Evolutionary conservation across 2,329 filamentous ascomycete genomes (phyloP), one percentile per base, ranked within the genome.

Genomic region (Neurospora crassa): DNA sequence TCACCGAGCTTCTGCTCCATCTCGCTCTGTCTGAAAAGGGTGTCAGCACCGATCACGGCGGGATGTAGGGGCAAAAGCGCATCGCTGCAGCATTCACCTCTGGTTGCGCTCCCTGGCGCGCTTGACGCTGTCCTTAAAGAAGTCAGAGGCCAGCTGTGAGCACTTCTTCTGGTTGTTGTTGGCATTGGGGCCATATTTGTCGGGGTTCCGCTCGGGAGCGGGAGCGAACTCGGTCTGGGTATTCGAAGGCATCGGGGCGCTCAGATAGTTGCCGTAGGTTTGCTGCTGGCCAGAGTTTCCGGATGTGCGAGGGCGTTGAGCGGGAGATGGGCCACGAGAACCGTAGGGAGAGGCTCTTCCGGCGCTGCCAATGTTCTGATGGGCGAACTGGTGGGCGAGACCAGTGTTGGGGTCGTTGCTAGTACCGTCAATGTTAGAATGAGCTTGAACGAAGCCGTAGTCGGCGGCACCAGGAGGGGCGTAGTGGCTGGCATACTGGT

Each of bases 71-170:
- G 69, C 68, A 71, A 63, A 41, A 40, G 37, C 18, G 16, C 24
- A 10, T 12, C 18, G 24, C 12, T 14, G 29, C 47, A 34, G 29
- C 20, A 79, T 87, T 77, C 83, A 97, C 94, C 94, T 92, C 81
- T 96, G 90, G 81, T 99, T 99, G 72, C 96, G 90, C 83, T 98
- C 96, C 76, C 95, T 89, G 69, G 96, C 96, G 77, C 96, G 90
- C 85, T 97, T 95, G 71, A 99, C 96, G 80, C 95, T 98, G 82
- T 99, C 95, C 83, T 97, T 96, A 89, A 98, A 99, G 85, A 98
- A 98, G 77, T 96, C 94, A 71, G 91, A 89, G 47, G 96, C 92
- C 78, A 90, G 80, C 78, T 90, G 87, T 16, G 87, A 87, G 79
- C 89, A 91, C 78, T 89, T 90, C 82, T 90, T 90, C 82, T 91